Base-by-base conservation (phyloP, 192 early-diverging fungal species). In the Coemansia javaensis region DNA sequence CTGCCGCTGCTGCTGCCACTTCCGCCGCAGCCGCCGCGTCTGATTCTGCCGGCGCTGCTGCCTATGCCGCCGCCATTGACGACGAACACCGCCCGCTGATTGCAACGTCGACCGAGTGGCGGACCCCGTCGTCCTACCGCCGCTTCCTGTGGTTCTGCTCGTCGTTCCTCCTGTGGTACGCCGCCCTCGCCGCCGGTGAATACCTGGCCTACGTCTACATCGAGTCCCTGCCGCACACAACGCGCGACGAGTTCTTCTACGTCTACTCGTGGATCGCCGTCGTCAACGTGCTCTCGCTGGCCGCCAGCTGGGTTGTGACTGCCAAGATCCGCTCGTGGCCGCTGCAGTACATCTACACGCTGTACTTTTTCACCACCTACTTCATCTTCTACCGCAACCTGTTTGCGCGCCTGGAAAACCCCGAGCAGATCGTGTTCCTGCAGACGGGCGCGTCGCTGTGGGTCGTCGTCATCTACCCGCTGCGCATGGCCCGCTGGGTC, bases 371-470 rank as follows among this genome's bases (percentile, higher is more conserved):
- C 56, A 85, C 86, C 78, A 83, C 85, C 17, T 88, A 88, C 53
- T 88, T 86, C 50, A 85, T 88, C 44, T 88, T 88, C 53, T 86
- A 88, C 61, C 78, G 86, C 38, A 88, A 85, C 44, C 50, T 88
- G 41, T 88, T 88, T 63, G 85, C 82, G 15, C 77, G 85, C 1
- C 62, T 88, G 30, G 81, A 85, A 45, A 80, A 81, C 3, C 75
- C 75, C 13, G 79, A 84, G 32, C 84, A 86, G 43, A 83, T 84
- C 32, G 53, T 83, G 16, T 50, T 77, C 15, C 67, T 88, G 37
- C 86, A 88, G 55, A 50, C 84, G 30, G 85, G 73, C 6, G 82
- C 81, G 14, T 85, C 82, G 2, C 75, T 88, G 32, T 85, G 86
- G 83, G 82, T 88, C 11, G 85, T 83, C 21, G 72, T 86, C 18